These are phyloP conservation scores for Paradendryphiella salina DNA, from an alignment of 2,329 filamentous ascomycete species.

Conservation along the genomic window DNA sequence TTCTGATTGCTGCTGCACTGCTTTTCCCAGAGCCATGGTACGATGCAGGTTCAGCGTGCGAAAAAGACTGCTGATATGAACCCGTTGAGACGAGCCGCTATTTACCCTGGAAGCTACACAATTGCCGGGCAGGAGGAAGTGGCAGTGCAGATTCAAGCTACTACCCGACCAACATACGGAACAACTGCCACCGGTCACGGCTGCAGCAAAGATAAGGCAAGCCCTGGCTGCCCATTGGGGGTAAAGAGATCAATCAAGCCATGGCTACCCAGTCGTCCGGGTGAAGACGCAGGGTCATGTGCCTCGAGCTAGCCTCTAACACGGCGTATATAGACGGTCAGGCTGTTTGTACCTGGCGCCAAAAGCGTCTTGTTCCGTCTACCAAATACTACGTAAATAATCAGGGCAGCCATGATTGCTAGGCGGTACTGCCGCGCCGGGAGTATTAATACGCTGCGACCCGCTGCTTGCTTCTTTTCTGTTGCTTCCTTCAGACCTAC, in stretches of 20 bases:
- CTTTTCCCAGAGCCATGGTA: conserved; percentile 10
- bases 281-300: conserved; percentile 30
- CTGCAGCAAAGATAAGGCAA: conserved; percentile 17
- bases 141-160: background rate
- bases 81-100: conserved; percentile 11
- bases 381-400: conserved; percentile 10
- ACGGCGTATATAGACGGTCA: conserved; percentile 28
- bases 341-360: conserved; percentile 18
- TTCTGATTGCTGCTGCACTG: conserved; percentile 5
- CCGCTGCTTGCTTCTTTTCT: conserved; percentile 15
- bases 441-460: conserved; percentile 31
- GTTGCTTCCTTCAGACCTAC: conserved; percentile 10
- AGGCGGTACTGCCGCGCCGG: conserved; percentile 20
- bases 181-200: conserved; percentile 11
- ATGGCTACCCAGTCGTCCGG: conserved; percentile 22
- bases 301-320: conserved; percentile 23
- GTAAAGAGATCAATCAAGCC: conserved; percentile 15
- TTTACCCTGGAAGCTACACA: conserved; percentile 7
- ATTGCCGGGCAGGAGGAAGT: conserved; percentile 4
- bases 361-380: conserved; percentile 19
- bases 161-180: conserved; percentile 1
- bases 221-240: conserved; percentile 4
- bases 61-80: background rate
- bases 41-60: conserved; percentile 3
- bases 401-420: conserved; percentile 23